These are phyloP conservation scores for Lactarius vividus DNA, from an alignment of 768 basidiomycete species.

Conservation along the genomic window DNA sequence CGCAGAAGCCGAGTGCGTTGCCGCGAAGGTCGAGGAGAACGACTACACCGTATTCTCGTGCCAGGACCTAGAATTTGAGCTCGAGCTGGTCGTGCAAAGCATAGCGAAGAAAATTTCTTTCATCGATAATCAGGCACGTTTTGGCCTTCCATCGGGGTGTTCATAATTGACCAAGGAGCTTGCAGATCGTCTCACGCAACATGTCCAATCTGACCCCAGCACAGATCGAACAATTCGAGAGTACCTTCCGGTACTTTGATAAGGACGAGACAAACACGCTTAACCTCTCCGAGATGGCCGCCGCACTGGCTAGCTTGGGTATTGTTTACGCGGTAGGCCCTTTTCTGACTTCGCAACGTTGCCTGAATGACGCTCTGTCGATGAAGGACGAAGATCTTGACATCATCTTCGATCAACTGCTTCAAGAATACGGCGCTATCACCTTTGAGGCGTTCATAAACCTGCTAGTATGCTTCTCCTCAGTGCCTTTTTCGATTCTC, in stretches of 20 bases:
- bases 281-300: slow-evolving; percentile 80
- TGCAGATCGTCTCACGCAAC: slow-evolving; percentile 87
- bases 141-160: not conserved
- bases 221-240: slow-evolving; percentile 94
- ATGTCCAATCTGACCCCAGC: slow-evolving; percentile 95
- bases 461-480: slow-evolving; percentile 60
- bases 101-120: slow-evolving; percentile 91
- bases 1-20: slow-evolving; percentile 73
- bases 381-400: slow-evolving; percentile 82
- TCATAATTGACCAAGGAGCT: not conserved
- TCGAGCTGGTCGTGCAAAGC: slow-evolving; percentile 75
- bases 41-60: slow-evolving; percentile 90
- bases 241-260: slow-evolving; percentile 97
- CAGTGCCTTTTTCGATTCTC: not conserved
- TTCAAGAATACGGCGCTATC: slow-evolving; percentile 80
- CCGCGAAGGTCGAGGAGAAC: slow-evolving; percentile 95
- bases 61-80: slow-evolving; percentile 88
- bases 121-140: slow-evolving; percentile 87
- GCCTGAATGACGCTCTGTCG: not conserved
- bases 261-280: slow-evolving; percentile 89
- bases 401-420: slow-evolving; percentile 75
- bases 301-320: slow-evolving; percentile 90
- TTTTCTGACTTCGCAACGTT: not conserved
- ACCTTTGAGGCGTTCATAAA: slow-evolving; percentile 95
- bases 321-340: slow-evolving; percentile 79